Evolutionary conservation across 345 rosid genomes (phyloP).

Genomic region (Kernera saxatilis): DNA sequence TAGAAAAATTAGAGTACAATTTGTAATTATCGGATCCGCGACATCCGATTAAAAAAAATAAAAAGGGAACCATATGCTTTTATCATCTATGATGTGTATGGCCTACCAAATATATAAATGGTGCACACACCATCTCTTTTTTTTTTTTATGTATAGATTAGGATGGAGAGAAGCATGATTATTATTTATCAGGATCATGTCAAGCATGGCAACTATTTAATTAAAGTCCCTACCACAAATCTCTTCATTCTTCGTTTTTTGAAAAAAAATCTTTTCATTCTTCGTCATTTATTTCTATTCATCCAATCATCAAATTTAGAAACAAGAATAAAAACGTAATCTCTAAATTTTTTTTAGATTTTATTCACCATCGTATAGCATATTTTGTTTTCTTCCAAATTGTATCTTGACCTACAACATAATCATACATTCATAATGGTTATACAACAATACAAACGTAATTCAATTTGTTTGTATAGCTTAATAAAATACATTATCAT

Average conservation of each 20-base stretch:
- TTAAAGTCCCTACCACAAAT: neutral
- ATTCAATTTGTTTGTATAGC: neutral
- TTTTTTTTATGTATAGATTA: neutral
- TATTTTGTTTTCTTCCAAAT: neutral
- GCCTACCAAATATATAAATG: neutral
- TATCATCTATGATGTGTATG: neutral
- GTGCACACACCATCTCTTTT: neutral
- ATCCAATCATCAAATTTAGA: neutral
- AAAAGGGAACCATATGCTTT: neutral
- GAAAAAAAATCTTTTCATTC: neutral
- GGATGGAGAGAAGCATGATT: neutral
- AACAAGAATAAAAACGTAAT: neutral
- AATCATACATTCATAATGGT: neutral
- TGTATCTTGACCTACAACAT: neutral
- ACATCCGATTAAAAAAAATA: too few relatives aligned
- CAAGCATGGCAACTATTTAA: constrained; percentile 14
- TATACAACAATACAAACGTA: neutral
- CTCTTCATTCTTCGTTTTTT: neutral
- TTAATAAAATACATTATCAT: constrained; percentile 5
- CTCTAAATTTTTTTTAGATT: neutral
- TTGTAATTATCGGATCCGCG: too few relatives aligned
- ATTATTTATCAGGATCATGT: neutral
- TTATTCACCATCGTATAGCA: neutral
- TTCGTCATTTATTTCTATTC: neutral
- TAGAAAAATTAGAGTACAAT: too few relatives aligned